Conservation (phyloP, 2,329 filamentous ascomycete species). For the Didymella pinodella region DNA sequence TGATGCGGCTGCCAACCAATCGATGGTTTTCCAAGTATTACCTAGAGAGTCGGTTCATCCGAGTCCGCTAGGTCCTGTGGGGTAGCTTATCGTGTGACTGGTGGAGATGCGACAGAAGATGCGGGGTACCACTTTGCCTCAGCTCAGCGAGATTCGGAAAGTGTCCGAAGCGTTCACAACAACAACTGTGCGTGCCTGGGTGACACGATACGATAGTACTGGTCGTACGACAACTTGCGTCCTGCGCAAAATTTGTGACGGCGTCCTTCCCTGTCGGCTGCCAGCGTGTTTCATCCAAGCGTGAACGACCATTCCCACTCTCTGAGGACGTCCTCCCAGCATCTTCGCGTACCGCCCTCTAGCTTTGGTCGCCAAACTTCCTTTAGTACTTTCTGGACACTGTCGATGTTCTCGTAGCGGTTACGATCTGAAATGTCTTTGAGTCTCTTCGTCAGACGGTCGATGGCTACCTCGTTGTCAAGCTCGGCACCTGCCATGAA, state of each 20-base stretch:
- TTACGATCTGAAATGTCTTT: conserved; percentile 46
- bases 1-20: neutral
- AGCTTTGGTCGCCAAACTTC: conserved; percentile 47
- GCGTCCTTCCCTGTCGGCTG: neutral
- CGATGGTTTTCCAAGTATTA: neutral
- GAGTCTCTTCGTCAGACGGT: conserved; percentile 41
- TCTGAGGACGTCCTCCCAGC: conserved; percentile 48
- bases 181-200: neutral
- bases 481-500: conserved; percentile 48
- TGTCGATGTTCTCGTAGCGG: conserved; percentile 46
- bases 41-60: conserved; percentile 8
- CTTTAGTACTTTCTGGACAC: conserved; percentile 46
- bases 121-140: conserved; percentile 11
- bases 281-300: conserved; percentile 31
- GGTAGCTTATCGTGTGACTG: neutral
- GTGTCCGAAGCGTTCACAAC: conserved; percentile 5
- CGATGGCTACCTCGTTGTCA: conserved; percentile 39
- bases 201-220: neutral
- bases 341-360: conserved; percentile 38
- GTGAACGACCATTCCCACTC: conserved; percentile 50
- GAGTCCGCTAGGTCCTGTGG: conserved; percentile 6
- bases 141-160: neutral
- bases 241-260: neutral
- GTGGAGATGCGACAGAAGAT: conserved; percentile 4
- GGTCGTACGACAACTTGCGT: neutral